Evolutionary conservation across 1,139 yeast species (phyloP), one percentile per base, ranked within the genome.

Genomic region (Taphrina wiesneri): DNA sequence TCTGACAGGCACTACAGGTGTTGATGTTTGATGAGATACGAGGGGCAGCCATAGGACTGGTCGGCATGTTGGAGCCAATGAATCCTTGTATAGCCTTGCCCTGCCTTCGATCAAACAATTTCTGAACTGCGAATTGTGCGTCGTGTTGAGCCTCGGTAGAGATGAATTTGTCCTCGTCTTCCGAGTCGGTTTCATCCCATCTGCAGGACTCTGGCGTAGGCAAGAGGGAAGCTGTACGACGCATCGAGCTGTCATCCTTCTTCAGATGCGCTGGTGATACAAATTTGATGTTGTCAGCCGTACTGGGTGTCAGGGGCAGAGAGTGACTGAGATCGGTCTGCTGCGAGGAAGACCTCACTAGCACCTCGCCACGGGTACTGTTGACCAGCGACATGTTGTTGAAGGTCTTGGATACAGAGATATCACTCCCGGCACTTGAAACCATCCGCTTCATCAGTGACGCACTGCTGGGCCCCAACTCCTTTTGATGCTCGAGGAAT

Each of bases 371-470:
- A 25, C 63, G 63, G 4, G 52, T 56, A 43, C 52, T 32, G 28
- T 25, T 43, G 28, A 26, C 52, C 28, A 54, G 49, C 9, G 52
- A 45, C 43, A 56, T 26, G 43, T 43, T 45, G 28, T 43, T 26
- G 19, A 60, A 49, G 6, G 56, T 41, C 13, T 51, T 26, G 19
- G 64, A 49, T 28, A 60, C 45, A 34, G 64, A 60, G 11, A 30
- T 23, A 25, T 60, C 64, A 21, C 64, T 60, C 5, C 64, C 64
- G 2, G 57, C 64, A 41, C 56, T 49, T 52, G 64, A 60, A 1
- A 53, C 64, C 64, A 60, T 60, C 6, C 64, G 26, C 21, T 26
- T 23, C 64, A 60, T 60, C 43, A 53, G 21, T 4, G 59, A 23
- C 2, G 36, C 46, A 25, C 26, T 39, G 34, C 28, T 17, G 32